phyloP scores from a whole-genome alignment of 2,329 filamentous ascomycete species.

The Microsporum ferrugineum region DNA sequence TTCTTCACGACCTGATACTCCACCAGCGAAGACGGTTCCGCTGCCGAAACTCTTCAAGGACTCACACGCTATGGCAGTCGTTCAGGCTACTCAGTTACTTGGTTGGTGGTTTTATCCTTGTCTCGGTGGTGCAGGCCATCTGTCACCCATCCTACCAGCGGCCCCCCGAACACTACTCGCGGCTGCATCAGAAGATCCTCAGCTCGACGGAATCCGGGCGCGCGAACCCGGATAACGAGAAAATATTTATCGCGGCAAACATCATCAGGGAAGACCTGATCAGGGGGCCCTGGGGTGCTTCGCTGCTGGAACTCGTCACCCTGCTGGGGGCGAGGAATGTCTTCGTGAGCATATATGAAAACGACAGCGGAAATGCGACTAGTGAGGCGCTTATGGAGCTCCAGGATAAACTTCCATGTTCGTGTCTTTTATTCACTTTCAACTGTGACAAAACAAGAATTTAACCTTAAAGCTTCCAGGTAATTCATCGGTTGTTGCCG shows the following conservation, averaged over 20 bases:
- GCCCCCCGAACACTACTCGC: slow-evolving; percentile 7
- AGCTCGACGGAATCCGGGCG: neutral
- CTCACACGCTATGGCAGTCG: neutral
- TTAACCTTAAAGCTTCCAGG: neutral
- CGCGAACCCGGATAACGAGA: slow-evolving; percentile 9
- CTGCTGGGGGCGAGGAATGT: slow-evolving; percentile 10
- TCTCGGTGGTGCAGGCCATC: slow-evolving; percentile 8
- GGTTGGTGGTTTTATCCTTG: slow-evolving; percentile 3
- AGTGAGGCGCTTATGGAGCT: slow-evolving; percentile 6
- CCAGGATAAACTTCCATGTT: slow-evolving; percentile 10
- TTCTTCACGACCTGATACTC: neutral
- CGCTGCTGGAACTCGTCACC: slow-evolving; percentile 8
- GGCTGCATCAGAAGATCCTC: neutral
- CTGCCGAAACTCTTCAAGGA: neutral
- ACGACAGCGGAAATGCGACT: slow-evolving; percentile 9
- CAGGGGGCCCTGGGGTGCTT: slow-evolving; percentile 5
- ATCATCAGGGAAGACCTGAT: slow-evolving; percentile 11
- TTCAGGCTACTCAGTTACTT: neutral
- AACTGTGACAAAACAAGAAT: neutral
- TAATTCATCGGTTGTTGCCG: slow-evolving; percentile 11
- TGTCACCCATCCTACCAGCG: slow-evolving; percentile 8
- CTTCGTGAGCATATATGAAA: slow-evolving; percentile 13
- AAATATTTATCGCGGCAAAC: slow-evolving; percentile 12
- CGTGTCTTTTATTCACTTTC: neutral
- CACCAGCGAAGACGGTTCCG: neutral